Evolutionary conservation across 345 rosid species (phyloP).

Genomic region (Carallia brachiata): DNA sequence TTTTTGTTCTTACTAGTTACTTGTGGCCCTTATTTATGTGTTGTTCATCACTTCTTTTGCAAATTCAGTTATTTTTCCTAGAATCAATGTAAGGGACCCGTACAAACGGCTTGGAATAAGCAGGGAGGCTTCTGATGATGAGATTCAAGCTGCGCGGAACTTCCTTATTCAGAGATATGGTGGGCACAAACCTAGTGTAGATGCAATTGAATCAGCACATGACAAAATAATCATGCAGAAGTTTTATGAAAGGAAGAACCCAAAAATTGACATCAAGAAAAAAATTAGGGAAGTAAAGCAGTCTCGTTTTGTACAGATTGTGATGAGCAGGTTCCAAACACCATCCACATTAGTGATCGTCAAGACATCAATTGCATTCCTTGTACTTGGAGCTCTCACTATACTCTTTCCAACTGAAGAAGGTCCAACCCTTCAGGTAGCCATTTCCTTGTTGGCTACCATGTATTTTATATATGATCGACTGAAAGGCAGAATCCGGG

Average conservation of each 20-base stretch:
- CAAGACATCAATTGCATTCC: constrained; percentile 62
- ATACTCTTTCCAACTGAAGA: constrained; percentile 93
- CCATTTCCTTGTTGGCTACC: constrained; percentile 68
- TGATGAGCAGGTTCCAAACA: constrained; percentile 66
- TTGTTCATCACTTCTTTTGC: constrained; percentile 20
- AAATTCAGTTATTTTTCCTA: constrained; percentile 68
- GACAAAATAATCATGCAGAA: constrained; percentile 93
- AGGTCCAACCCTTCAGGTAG: constrained; percentile 92
- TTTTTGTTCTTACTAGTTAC: not conserved
- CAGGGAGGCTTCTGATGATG: constrained; percentile 90
- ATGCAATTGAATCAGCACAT: constrained; percentile 89
- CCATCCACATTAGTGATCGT: constrained; percentile 58
- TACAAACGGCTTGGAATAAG: constrained; percentile 93
- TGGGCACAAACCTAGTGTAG: constrained; percentile 86
- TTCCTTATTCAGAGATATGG: constrained; percentile 74
- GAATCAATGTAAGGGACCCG: constrained; percentile 76
- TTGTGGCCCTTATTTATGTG: not conserved
- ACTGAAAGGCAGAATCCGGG: constrained; percentile 66
- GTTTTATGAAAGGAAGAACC: constrained; percentile 81
- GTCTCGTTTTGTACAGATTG: constrained; percentile 63
- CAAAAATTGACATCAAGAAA: constrained; percentile 69
- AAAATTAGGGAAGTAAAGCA: constrained; percentile 72
- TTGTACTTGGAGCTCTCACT: constrained; percentile 71
- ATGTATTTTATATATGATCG: constrained; percentile 73
- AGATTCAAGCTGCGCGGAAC: constrained; percentile 88